phyloP scores from a whole-genome alignment of 2,329 filamentous ascomycete genomes.

The Aureobasidium sp. region DNA sequence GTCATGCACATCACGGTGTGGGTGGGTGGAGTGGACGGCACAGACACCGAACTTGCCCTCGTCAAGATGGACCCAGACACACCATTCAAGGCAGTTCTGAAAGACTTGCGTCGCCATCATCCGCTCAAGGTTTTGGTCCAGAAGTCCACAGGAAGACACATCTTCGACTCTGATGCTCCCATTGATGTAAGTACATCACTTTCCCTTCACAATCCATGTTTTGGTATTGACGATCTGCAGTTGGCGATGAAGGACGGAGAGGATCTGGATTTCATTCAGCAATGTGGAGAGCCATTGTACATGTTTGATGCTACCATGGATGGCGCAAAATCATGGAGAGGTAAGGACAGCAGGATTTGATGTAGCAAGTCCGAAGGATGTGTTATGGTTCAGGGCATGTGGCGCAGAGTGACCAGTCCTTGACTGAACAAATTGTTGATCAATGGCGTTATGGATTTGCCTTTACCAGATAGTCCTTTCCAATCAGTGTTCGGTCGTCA shows the following conservation, averaged over 20 bases:
- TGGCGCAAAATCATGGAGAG: neutral
- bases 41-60: neutral
- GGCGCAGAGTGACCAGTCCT: neutral
- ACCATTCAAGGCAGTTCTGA: neutral
- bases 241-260: neutral
- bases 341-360: neutral
- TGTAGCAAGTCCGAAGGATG: neutral
- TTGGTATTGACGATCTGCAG: neutral
- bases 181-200: neutral
- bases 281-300: neutral
- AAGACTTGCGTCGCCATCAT: neutral
- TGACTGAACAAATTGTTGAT: neutral
- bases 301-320: neutral
- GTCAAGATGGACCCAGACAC: neutral
- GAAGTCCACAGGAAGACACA: neutral
- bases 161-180: neutral
- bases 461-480: neutral
- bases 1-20: neutral
- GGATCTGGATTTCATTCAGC: neutral
- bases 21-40: neutral
- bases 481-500: neutral
- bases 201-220: neutral
- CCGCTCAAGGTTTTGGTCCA: neutral
- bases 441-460: neutral
- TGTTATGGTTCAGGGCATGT: neutral